These are phyloP conservation scores for Cordyceps tenuipes DNA, from an alignment of 2,329 filamentous ascomycete species.

Conservation along the genomic window DNA sequence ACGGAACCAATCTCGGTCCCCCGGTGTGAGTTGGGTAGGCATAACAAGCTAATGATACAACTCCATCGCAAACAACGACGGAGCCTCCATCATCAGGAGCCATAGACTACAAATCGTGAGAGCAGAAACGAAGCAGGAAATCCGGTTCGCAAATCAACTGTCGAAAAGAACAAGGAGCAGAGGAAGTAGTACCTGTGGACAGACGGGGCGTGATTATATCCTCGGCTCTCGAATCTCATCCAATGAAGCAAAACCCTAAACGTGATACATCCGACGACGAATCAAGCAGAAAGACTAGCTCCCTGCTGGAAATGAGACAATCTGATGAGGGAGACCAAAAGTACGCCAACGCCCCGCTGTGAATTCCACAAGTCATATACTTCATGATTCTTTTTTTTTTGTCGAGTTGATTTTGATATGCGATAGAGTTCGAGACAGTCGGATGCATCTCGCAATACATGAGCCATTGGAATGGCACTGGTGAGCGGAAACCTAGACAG, in stretches of 20 bases:
- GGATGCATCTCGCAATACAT: constrained; percentile 16
- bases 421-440: constrained; percentile 1
- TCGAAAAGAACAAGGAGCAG: constrained; percentile 20
- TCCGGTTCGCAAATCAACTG: constrained; percentile 5
- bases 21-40: neutral
- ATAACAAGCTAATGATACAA: constrained; percentile 9
- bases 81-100: constrained; percentile 3
- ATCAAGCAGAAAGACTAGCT: constrained; percentile 22
- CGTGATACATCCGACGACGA: constrained; percentile 31
- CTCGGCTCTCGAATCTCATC: constrained; percentile 34
- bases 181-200: constrained; percentile 18
- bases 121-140: neutral
- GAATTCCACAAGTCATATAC: constrained; percentile 14
- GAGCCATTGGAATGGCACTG: constrained; percentile 13
- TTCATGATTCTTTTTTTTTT: constrained; percentile 17
- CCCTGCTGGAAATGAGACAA: constrained; percentile 31
- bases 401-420: constrained; percentile 16
- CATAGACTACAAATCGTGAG: constrained; percentile 1
- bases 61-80: neutral
- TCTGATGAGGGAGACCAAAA: constrained; percentile 41
- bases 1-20: constrained; percentile 6
- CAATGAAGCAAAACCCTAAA: constrained; percentile 25
- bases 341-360: constrained; percentile 24
- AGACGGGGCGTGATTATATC: constrained; percentile 22
- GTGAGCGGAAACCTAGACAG: neutral